Percentiles rank a stretch among this genome's conserved stretches.
These are phyloP conservation scores for Penicillium sp. DNA, from an alignment of 2,329 filamentous ascomycete genomes.

Conservation along the genomic window DNA sequence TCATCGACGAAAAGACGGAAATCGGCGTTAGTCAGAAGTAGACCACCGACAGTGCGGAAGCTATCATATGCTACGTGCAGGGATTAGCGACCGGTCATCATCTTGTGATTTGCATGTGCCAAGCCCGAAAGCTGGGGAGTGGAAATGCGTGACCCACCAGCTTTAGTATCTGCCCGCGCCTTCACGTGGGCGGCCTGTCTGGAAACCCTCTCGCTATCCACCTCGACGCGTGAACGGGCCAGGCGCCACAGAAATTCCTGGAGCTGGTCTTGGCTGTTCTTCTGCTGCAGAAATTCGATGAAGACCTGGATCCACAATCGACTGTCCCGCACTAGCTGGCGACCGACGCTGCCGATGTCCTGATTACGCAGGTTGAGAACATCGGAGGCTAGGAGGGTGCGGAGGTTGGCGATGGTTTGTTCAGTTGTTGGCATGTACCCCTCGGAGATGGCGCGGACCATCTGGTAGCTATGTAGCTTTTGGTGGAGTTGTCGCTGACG, in stretches of 20 bases:
- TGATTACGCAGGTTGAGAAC: conserved; percentile 72
- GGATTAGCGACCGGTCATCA: conserved; percentile 15
- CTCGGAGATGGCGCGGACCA: conserved; percentile 75
- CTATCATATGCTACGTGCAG: conserved; percentile 68
- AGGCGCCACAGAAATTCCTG: conserved; percentile 91
- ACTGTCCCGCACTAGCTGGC: conserved; percentile 67
- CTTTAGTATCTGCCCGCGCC: conserved; percentile 68
- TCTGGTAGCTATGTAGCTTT: conserved; percentile 92
- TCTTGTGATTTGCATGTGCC: conserved; percentile 1
- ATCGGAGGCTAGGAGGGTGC: conserved; percentile 74
- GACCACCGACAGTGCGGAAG: conserved; percentile 74
- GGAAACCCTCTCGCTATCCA: conserved; percentile 66
- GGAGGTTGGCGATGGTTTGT: conserved; percentile 75
- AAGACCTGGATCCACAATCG: conserved; percentile 75
- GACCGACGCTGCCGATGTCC: conserved; percentile 75
- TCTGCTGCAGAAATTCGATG: conserved; percentile 77
- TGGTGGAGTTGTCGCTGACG: conserved; percentile 77
- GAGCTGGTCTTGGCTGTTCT: conserved; percentile 80
- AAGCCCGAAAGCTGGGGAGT: background rate
- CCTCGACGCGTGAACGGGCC: conserved; percentile 66
- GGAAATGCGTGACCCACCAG: conserved; percentile 50
- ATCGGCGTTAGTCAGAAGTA: conserved; percentile 87
- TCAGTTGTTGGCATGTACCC: conserved; percentile 93
- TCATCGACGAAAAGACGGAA: conserved; percentile 86
- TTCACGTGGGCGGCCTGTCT: conserved; percentile 62